Evolutionary conservation across 306 rosid genomes (phyloP), one percentile per base, ranked within the genome.

Genomic region (Fragaria vesca): DNA sequence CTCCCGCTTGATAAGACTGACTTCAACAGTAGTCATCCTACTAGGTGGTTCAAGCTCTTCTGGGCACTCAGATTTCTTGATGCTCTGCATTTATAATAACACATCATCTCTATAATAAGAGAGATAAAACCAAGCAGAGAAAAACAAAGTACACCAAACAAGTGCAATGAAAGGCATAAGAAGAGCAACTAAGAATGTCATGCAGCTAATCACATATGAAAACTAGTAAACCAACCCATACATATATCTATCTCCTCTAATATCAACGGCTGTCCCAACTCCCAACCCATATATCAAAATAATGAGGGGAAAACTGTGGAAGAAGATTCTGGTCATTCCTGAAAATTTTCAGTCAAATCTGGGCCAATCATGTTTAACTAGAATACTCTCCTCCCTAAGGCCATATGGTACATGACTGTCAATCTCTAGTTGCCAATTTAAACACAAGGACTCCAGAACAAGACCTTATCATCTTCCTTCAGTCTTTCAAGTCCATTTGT

Each of bases 41-140:
- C 85, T 89, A 13, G 89, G 83, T 1, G 97, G 97, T 76, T 82
- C 90, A 75, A 95, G 99, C 81, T 95, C 99, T 81, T 50, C 82
- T 24, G 99, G 99, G 76, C 97, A 93, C 79, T 90, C 90, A n/a
- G 96, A 88, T 46, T 83, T 90, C 86, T 61, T 91, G 85, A 95
- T 90, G 89, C 99, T 95, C 99, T 95, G 89, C 76, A 81, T 74
- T 62, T 26, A 81, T 17, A 61, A 43, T 45, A 46, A 62, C 46
- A 32, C 36, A 42, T 26, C 58, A 74, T 61, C 26, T 20, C 55
- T 32, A 62, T 62, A 46, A 46, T 34, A 46, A 45, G 54, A 54
- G 13, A 57, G 68, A 46, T 75, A 21, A 43, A 75, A 61, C 60
- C 30, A 75, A 40, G 21, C 12, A 58, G 11, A 60, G n/a, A 46